Evolutionary conservation across 345 rosid species (phyloP), one percentile per base, ranked within the genome.

Genomic region (Syzygium aromaticum): DNA sequence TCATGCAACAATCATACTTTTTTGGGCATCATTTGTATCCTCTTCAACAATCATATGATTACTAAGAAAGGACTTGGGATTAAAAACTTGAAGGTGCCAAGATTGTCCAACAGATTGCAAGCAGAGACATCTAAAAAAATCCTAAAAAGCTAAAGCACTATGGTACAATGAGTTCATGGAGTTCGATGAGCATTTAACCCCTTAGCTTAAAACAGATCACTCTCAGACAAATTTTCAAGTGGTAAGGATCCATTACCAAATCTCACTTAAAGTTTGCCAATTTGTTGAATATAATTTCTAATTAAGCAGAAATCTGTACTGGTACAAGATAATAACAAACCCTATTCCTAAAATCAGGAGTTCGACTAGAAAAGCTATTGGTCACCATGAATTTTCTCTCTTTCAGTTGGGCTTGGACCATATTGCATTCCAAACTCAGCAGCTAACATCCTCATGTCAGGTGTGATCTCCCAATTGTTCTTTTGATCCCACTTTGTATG

Each of bases 391-490:
- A 56, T 86, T 92, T 88, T 92, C 85, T 91, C 86, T 84, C 89
- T 33, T 52, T 59, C 59, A 13, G 85, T 19, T 4, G 83, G 73
- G 49, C 46, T 46, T 16, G 51, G 86, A 85, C 93, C 90, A 46
- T 87, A 88, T 67, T 92, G 93, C 87, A 89, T 89, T 53, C 90
- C 93, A 83, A 92, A 89, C 90, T 93, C 94, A 52, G 92, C 89
- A 56, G 94, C 91, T 86, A 92, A 40, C 86, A 87, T 86, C 59
- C 46, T 85, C 28, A 92, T 86, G 84, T 94, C 93, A 38, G 92
- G 89, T 49, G 93, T 86, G 56, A 89, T 89, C 88, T 92, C 93
- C 96, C 95, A 92, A 77, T 94, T 89, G 78, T 87, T 85, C 63
- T 86, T 90, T 57, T 53, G 90, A 85, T 91, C 89, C 89, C 87